Conservation (phyloP, 2,329 filamentous ascomycete species). For the Teratosphaeria gauchensis region DNA sequence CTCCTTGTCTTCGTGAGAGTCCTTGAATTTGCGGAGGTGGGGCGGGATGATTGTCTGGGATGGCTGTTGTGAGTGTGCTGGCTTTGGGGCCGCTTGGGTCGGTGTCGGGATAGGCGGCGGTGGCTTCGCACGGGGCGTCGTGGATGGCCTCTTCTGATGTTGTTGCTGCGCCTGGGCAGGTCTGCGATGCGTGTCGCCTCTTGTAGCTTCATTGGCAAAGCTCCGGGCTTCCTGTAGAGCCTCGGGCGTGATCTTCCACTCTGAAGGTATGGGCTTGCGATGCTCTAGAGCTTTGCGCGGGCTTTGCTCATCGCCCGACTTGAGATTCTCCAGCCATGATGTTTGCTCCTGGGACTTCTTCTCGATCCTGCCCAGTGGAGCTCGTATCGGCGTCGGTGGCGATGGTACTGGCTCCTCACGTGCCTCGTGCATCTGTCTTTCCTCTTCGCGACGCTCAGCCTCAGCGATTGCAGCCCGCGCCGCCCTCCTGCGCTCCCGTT, state of each 20-base stretch:
- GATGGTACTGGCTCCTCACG: background rate
- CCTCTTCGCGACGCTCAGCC: background rate
- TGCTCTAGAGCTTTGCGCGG: background rate
- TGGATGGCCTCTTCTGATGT: background rate
- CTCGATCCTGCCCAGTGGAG: background rate
- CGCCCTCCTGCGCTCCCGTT: background rate
- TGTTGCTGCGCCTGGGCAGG: background rate
- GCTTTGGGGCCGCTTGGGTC: background rate
- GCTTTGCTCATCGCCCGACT: background rate
- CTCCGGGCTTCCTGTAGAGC: background rate
- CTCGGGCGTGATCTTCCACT: background rate
- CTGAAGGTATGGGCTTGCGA: background rate
- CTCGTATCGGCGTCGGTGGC: background rate
- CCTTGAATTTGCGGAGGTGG: background rate
- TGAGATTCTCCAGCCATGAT: background rate
- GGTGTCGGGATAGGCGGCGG: background rate
- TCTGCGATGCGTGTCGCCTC: background rate
- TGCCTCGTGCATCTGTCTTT: background rate
- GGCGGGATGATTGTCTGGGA: background rate
- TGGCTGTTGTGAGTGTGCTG: background rate
- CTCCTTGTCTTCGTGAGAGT: background rate
- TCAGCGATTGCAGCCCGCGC: background rate
- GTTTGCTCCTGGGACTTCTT: background rate
- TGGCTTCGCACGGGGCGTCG: background rate
- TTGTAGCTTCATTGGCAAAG: background rate